These are phyloP conservation scores for Microdochium bolleyi DNA, from an alignment of 2,329 filamentous ascomycete genomes.

Conservation along the genomic window DNA sequence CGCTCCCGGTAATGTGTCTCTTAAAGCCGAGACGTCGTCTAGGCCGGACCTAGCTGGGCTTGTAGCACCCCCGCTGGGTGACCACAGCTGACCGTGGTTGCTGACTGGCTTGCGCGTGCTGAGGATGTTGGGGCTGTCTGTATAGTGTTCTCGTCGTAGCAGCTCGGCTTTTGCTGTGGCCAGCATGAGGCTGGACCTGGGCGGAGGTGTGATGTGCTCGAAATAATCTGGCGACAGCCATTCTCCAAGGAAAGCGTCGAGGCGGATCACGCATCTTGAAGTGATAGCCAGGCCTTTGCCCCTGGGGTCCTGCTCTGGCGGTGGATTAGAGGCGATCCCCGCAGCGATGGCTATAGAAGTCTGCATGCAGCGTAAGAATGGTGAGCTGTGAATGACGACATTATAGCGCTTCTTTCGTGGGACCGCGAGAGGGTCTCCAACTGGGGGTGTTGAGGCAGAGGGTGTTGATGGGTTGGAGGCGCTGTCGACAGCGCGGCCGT, in stretches of 20 bases:
- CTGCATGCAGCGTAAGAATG: conserved; percentile 86
- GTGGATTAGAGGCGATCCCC: conserved; percentile 62
- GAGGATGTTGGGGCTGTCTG: conserved; percentile 16
- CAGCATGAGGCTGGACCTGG: conserved; percentile 79
- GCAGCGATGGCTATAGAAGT: conserved; percentile 83
- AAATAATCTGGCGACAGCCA: conserved; percentile 95
- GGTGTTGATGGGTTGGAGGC: conserved; percentile 16
- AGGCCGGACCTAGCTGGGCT: conserved; percentile 10
- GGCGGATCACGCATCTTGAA: conserved; percentile 58
- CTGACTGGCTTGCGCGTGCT: neutral
- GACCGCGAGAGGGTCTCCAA: conserved; percentile 10
- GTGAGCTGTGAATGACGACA: conserved; percentile 86
- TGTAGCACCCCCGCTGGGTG: conserved; percentile 10
- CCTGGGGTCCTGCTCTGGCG: conserved; percentile 3
- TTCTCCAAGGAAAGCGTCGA: conserved; percentile 91
- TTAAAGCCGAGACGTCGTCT: conserved; percentile 12
- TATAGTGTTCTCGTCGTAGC: conserved; percentile 65
- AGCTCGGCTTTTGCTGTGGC: conserved; percentile 83
- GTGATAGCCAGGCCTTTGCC: conserved; percentile 6
- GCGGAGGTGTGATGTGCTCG: conserved; percentile 83
- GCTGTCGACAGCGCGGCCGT: conserved; percentile 39
- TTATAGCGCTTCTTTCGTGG: conserved; percentile 57
- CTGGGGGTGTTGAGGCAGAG: conserved; percentile 12
- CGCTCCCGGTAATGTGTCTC: conserved; percentile 6
- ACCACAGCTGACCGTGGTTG: conserved; percentile 28